Evolutionary conservation across 805 yeast genomes (phyloP).

Genomic region (Candida michaelii): DNA sequence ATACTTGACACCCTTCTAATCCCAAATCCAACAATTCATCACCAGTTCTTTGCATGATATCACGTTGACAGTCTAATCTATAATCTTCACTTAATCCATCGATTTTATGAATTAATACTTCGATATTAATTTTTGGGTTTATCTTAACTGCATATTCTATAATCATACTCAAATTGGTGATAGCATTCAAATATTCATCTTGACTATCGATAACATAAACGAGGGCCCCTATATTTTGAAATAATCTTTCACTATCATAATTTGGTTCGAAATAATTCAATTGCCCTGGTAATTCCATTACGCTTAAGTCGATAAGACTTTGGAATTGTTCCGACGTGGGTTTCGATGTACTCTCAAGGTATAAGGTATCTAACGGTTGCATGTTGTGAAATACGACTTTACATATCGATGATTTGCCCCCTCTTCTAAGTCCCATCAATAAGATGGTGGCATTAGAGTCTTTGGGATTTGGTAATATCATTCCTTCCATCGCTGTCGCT

Average conservation of each 20-base stretch:
- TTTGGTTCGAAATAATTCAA: conserved; percentile 83
- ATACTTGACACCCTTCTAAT: conserved; percentile 84
- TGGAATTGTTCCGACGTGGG: conserved; percentile 84
- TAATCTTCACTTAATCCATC: conserved; percentile 95
- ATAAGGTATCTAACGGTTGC: conserved; percentile 92
- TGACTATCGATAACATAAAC: conserved; percentile 95
- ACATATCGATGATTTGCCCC: conserved; percentile 94
- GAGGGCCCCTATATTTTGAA: conserved; percentile 81
- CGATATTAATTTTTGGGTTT: conserved; percentile 83
- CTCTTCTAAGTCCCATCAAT: conserved; percentile 84
- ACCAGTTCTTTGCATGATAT: conserved; percentile 92
- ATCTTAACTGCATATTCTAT: conserved; percentile 83
- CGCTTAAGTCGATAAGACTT: conserved; percentile 80
- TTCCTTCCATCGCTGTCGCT: conserved; percentile 14
- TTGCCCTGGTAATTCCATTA: conserved; percentile 95
- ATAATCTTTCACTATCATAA: conserved; percentile 74
- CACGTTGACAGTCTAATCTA: conserved; percentile 91
- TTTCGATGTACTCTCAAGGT: conserved; percentile 84
- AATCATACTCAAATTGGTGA: conserved; percentile 84
- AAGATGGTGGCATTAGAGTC: conserved; percentile 78
- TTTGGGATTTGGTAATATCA: conserved; percentile 30
- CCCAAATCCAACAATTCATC: conserved; percentile 91
- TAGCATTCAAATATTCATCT: conserved; percentile 90
- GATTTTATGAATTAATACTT: conserved; percentile 91
- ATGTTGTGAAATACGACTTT: conserved; percentile 94